Percentiles rank a stretch among this genome's conserved stretches.
Conservation (phyloP, 2,329 filamentous ascomycete species). For the Lecanicillium sp. region DNA sequence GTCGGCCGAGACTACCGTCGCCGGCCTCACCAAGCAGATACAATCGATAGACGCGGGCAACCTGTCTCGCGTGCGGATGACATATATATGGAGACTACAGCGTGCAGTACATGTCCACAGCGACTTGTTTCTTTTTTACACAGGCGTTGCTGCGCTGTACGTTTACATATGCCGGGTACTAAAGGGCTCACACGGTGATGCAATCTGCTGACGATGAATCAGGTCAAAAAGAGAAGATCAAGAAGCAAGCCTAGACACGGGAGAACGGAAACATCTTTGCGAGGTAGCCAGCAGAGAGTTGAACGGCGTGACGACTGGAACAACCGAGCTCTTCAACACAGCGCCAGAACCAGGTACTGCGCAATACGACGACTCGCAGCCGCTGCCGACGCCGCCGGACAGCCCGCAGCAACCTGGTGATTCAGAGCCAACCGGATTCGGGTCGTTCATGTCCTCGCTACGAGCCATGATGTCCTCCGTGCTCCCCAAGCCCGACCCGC, state of each 20-base stretch:
- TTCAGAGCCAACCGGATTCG: not conserved
- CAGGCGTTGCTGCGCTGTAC: not conserved
- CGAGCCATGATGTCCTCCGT: slow-evolving; percentile 7
- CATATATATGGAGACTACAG: not conserved
- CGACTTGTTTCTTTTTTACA: slow-evolving; percentile 2
- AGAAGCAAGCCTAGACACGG: no score
- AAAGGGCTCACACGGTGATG: no score
- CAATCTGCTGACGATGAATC: not conserved
- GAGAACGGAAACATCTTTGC: no score
- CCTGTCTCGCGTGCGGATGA: not conserved
- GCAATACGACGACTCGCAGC: not conserved
- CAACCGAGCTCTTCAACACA: no score
- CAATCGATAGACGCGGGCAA: not conserved
- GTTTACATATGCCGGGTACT: no score
- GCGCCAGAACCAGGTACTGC: no score
- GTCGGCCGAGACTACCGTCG: not conserved
- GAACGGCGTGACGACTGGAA: no score
- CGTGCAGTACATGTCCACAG: not conserved
- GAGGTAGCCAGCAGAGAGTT: no score
- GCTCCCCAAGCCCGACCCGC: slow-evolving; percentile 5
- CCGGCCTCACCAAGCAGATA: slow-evolving; percentile 2
- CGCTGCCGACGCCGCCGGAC: not conserved
- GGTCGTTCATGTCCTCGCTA: not conserved
- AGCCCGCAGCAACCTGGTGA: not conserved
- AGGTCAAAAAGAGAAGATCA: no score